These are phyloP conservation scores for Trametes coccinea DNA, from an alignment of 768 basidiomycete species.

Conservation along the genomic window DNA sequence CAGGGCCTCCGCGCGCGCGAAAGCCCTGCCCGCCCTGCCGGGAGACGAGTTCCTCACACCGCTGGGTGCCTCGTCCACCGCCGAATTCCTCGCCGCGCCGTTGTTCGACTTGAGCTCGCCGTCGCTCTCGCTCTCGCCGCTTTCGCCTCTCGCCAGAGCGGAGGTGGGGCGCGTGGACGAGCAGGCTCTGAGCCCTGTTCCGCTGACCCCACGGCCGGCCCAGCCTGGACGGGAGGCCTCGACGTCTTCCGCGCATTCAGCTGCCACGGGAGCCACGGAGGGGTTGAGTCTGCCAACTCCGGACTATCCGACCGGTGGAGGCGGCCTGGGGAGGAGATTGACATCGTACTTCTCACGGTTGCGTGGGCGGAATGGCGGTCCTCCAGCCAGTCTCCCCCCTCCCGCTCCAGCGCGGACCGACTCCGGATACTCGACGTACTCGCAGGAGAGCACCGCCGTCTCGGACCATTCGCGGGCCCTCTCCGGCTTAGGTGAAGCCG, in stretches of 20 bases:
- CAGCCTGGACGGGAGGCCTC: constrained; percentile 9
- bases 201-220: constrained; percentile 22
- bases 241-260: not conserved
- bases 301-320: constrained; percentile 12
- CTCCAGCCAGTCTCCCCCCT: not conserved
- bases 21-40: constrained; percentile 14
- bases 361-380: not conserved
- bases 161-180: not conserved
- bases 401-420: not conserved
- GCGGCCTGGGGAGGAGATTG: constrained; percentile 2
- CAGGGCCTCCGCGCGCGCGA: constrained; percentile 6
- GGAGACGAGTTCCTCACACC: constrained; percentile 4
- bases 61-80: not conserved
- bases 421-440: constrained; percentile 9
- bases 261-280: constrained; percentile 4
- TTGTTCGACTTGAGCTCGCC: not conserved
- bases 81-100: not conserved
- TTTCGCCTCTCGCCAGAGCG: not conserved
- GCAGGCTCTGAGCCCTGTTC: constrained; percentile 18
- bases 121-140: not conserved
- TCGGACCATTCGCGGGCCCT: constrained; percentile 10
- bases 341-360: constrained; percentile 19
- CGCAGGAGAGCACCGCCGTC: constrained; percentile 16
- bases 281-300: constrained; percentile 27
- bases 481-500: not conserved